Evolutionary conservation across 306 rosid genomes (phyloP).

Genomic region (Chamaecrista fasciculata): DNA sequence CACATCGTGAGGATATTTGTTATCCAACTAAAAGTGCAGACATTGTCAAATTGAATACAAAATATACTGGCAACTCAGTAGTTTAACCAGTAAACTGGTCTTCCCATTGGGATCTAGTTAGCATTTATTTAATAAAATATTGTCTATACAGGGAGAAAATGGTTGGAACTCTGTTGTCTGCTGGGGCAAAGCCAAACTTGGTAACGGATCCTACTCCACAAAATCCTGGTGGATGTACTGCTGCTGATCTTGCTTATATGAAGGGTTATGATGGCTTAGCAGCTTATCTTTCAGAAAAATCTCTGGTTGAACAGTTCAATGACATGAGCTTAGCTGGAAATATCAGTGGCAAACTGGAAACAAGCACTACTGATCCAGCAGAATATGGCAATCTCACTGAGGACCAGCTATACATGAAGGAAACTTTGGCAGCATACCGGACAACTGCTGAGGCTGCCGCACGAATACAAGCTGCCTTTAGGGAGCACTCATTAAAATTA

Average conservation of each 20-base stretch:
- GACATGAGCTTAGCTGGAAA: slow-evolving; percentile 92
- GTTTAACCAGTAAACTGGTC: not conserved
- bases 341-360: slow-evolving; percentile 69
- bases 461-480: slow-evolving; percentile 81
- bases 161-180: slow-evolving; percentile 71
- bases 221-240: slow-evolving; percentile 73
- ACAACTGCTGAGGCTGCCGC: slow-evolving; percentile 92
- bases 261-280: slow-evolving; percentile 82
- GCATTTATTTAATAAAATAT: slow-evolving; percentile 5
- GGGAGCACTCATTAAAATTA: slow-evolving; percentile 66
- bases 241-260: slow-evolving; percentile 80
- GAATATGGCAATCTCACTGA: slow-evolving; percentile 60
- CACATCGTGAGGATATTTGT: too few species aligned
- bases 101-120: not conserved
- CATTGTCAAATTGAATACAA: not conserved
- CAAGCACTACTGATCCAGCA: slow-evolving; percentile 40
- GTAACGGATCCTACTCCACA: slow-evolving; percentile 82
- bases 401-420: slow-evolving; percentile 72
- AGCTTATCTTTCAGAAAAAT: slow-evolving; percentile 91
- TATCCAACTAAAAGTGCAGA: too few species aligned
- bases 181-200: slow-evolving; percentile 85
- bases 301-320: slow-evolving; percentile 71
- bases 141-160: slow-evolving; percentile 67
- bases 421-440: slow-evolving; percentile 73
- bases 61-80: too few species aligned